Evolutionary conservation across 176 grass and related monocot species (phyloP), one percentile per base, ranked within the genome.

Genomic region (Eremochloa ophiuroides): DNA sequence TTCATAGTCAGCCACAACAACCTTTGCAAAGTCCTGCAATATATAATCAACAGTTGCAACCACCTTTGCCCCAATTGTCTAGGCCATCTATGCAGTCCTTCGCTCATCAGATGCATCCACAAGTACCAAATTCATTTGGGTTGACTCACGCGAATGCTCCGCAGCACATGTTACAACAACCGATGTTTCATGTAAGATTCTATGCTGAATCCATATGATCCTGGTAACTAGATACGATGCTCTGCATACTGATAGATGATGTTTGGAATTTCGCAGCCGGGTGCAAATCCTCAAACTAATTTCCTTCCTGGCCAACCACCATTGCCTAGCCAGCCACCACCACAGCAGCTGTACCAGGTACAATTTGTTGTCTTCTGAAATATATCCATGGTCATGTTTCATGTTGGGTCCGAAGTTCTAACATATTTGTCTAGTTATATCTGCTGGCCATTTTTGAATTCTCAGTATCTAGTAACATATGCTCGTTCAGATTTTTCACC

Each of bases 311-410:
- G 85, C 68, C 93, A 89, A 69, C 91, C 87, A 33, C 93, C 85
- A 73, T 56, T 93, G 44, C 87, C 88, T 68, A 91, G 37, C 70
- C 95, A 95, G 66, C 95, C 86, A 51, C 90, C 88, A 61, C 90
- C 86, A 50, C 97, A 93, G 73, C 87, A 93, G 69, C 87, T 99
- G 48, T 99, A 91, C 31, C 91, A 91, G 93, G 97, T 99, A 51
- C 38, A 55, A 7, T 88, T 76, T 89, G 38, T 83, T 47, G 14
- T 69, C 51, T 26, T 85, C 7, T 38, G 10, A 33, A 66, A 53
- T 27, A 78, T 46, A 25, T 74, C 31, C 34, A 64, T 35, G 34
- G 8, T 13, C 34, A 27, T 44, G n/a, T n/a, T 15, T 70, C 3
- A 31, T 55, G 37, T 29, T 55, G 69, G 23, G 56, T 72, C 31